phyloP scores from a whole-genome alignment of 352 stramenopile species.

The Halophytophthora polymorphica region DNA sequence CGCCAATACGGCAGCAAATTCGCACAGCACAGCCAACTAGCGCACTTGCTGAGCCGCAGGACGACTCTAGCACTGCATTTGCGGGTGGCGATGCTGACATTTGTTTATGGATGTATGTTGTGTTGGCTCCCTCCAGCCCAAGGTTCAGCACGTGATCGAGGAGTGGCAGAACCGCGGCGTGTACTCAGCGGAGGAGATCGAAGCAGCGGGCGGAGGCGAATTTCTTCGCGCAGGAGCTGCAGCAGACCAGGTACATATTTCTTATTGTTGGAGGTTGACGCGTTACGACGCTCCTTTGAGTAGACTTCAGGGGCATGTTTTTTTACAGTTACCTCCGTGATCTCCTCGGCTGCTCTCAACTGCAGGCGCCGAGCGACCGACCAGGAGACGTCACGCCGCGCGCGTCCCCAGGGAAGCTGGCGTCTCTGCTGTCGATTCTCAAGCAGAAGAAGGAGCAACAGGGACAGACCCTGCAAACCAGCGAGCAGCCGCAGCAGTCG shows the following conservation, averaged over 20 bases:
- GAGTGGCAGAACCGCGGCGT: constrained; percentile 77
- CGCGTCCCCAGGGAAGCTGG: constrained; percentile 52
- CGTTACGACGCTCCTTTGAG: no score
- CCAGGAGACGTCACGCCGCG: constrained; percentile 34
- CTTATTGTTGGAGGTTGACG: background rate
- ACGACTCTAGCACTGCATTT: no score
- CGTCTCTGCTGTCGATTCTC: constrained; percentile 77
- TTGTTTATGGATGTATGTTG: background rate
- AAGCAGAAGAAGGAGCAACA: constrained; percentile 76
- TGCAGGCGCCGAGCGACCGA: constrained; percentile 16
- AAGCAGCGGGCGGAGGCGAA: constrained; percentile 52
- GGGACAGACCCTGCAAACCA: constrained; percentile 18
- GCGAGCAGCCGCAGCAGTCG: constrained; percentile 10
- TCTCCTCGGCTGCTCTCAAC: constrained; percentile 2
- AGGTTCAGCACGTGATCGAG: constrained; percentile 66
- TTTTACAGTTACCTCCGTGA: constrained; percentile 1
- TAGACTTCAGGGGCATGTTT: no score
- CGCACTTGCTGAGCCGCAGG: no score
- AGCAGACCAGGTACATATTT: constrained; percentile 15
- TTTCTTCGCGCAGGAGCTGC: constrained; percentile 11
- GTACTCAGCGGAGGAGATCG: constrained; percentile 61
- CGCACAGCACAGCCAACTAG: no score
- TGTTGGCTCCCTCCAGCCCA: constrained; percentile 27
- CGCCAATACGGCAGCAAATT: no score
- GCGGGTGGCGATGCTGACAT: constrained; percentile 2